These are phyloP conservation scores for Penicillium egyptiacum DNA, from an alignment of 495 filamentous ascomycete genomes.

Conservation along the genomic window DNA sequence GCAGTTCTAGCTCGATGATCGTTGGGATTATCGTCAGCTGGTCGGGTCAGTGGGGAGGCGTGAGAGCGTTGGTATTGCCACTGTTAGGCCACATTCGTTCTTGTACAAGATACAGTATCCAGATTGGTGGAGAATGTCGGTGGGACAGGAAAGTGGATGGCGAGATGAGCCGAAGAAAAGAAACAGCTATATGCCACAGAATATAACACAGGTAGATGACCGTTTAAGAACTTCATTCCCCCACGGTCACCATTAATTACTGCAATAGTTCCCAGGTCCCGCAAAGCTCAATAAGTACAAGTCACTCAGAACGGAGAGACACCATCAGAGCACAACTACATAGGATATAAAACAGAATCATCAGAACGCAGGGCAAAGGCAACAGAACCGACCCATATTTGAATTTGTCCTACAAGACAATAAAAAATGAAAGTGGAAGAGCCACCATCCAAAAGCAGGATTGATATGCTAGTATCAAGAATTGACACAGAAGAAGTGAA, in stretches of 20 bases:
- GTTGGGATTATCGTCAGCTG: constrained; percentile 8
- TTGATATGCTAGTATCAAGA: not conserved
- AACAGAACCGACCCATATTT: constrained; percentile 4
- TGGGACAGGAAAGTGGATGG: not conserved
- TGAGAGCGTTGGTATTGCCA: constrained; percentile 17
- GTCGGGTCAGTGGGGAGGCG: constrained; percentile 6
- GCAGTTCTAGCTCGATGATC: not conserved
- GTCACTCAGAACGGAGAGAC: not conserved
- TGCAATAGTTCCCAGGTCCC: not conserved
- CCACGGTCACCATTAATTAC: not conserved
- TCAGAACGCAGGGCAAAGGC: not conserved
- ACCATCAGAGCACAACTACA: not conserved
- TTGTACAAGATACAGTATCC: not conserved
- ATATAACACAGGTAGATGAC: not conserved
- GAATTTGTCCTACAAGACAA: constrained; percentile 1
- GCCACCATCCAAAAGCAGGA: not conserved
- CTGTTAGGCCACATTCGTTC: constrained; percentile 16
- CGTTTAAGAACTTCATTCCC: not conserved
- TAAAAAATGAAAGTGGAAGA: not conserved
- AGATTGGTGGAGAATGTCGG: not conserved
- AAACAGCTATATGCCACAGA: constrained; percentile 2
- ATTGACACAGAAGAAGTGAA: constrained; percentile 2
- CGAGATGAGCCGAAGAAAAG: constrained; percentile 11
- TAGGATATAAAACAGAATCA: not conserved
- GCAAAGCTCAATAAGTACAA: not conserved